A percentile compares a stretch with the other conserved stretches of the same genome.
These are phyloP conservation scores for Gastrodia elata DNA, from an alignment of 106 monocot genomes.

Conservation along the genomic window DNA sequence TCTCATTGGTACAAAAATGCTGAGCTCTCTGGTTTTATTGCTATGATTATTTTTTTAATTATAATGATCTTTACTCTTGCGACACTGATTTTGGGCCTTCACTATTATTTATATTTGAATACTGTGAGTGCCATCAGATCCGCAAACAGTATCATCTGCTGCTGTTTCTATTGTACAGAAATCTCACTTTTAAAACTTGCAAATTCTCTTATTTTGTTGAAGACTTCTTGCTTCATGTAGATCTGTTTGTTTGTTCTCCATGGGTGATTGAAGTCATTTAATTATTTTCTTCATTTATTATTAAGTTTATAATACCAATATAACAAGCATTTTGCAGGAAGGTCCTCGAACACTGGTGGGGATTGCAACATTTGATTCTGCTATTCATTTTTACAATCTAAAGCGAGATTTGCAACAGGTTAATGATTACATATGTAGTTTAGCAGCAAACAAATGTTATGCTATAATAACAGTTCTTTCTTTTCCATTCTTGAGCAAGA, in stretches of 20 bases:
- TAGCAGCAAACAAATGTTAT: not conserved
- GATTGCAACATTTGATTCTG: slow-evolving; percentile 89
- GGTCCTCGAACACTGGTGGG: slow-evolving; percentile 90
- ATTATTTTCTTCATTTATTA: not conserved
- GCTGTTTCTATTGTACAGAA: not conserved
- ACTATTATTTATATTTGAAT: not conserved
- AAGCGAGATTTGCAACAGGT: slow-evolving; percentile 84
- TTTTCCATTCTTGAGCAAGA: not conserved
- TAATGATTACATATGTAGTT: not conserved
- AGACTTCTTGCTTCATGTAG: not conserved
- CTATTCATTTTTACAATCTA: slow-evolving; percentile 96
- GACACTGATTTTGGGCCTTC: no score
- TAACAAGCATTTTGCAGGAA: slow-evolving; percentile 59
- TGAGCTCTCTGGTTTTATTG: not conserved
- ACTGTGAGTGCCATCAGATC: not conserved
- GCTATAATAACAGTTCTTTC: not conserved
- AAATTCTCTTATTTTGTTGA: not conserved
- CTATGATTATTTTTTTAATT: not conserved
- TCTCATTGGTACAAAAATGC: not conserved
- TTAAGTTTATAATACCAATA: not conserved
- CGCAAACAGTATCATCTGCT: not conserved
- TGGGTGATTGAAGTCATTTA: not conserved
- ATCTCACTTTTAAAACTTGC: not conserved
- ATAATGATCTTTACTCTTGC: not conserved
- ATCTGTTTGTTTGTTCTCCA: not conserved